Evolutionary conservation across 1,139 yeast species (phyloP).

Genomic region (Yarrowia galli): DNA sequence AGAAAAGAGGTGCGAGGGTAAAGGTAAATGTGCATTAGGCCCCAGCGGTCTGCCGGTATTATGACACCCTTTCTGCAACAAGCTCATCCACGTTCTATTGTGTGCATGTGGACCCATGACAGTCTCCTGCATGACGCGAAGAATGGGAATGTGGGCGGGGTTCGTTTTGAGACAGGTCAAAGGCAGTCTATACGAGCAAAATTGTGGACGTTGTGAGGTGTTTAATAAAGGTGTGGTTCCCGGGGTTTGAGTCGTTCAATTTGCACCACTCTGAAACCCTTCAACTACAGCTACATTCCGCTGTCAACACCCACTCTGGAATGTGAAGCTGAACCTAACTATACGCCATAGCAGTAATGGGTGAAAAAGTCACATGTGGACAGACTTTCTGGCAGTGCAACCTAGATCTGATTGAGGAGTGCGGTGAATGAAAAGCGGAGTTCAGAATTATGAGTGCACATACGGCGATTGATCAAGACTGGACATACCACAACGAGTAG

Average conservation of each 20-base stretch:
- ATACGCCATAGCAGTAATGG: neutral
- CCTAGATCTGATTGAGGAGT: conserved; percentile 12
- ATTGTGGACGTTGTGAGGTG: neutral
- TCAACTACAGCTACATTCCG: neutral
- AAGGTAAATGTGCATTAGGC: conserved; percentile 28
- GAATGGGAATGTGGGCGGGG: conserved; percentile 29
- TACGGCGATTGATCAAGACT: too few species aligned
- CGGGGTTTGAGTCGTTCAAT: neutral
- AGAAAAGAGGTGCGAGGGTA: neutral
- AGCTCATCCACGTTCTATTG: conserved; percentile 19
- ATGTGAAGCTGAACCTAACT: conserved; percentile 19
- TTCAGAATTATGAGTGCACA: too few species aligned
- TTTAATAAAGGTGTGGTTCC: neutral
- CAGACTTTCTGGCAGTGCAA: conserved; percentile 10
- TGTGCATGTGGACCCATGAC: conserved; percentile 39
- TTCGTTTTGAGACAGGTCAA: neutral
- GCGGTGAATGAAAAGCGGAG: too few species aligned
- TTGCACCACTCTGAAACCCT: neutral
- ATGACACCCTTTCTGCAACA: conserved; percentile 35
- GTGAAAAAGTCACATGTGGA: conserved; percentile 14
- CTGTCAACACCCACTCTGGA: neutral
- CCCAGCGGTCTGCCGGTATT: conserved; percentile 16
- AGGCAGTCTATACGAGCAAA: neutral
- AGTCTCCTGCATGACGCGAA: conserved; percentile 37
- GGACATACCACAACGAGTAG: neutral